Percentiles rank a stretch among this genome's conserved stretches.
phyloP scores from a whole-genome alignment of 2,329 filamentous ascomycete genomes.

The Coniella lustricola region DNA sequence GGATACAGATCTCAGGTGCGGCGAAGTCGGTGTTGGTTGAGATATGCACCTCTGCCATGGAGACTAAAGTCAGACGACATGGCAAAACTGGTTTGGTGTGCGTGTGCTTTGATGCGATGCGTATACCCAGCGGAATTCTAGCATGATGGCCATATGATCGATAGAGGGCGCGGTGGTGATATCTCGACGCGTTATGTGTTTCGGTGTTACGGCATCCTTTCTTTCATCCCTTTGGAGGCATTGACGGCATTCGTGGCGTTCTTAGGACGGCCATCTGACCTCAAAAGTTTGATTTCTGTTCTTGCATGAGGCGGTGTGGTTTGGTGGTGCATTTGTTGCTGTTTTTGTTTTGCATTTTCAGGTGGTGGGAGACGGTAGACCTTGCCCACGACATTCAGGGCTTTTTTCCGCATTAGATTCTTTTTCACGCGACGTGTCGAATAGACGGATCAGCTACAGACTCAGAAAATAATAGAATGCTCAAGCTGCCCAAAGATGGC shows the following conservation, averaged over 20 bases:
- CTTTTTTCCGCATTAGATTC: slow-evolving; percentile 25
- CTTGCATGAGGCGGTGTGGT: slow-evolving; percentile 30
- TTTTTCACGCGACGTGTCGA: slow-evolving; percentile 18
- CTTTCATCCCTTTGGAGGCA: slow-evolving; percentile 17
- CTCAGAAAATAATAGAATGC: slow-evolving; percentile 3
- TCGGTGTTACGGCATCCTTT: background rate
- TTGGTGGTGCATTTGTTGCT: slow-evolving; percentile 21
- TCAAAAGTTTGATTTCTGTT: slow-evolving; percentile 27
- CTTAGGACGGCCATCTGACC: slow-evolving; percentile 16
- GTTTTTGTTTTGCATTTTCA: slow-evolving; percentile 30
- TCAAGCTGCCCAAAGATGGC: no score
- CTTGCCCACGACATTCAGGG: slow-evolving; percentile 8
- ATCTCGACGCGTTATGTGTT: background rate
- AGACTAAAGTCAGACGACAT: slow-evolving; percentile 43
- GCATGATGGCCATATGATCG: background rate
- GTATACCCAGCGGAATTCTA: background rate
- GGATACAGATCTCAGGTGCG: no score
- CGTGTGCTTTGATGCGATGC: slow-evolving; percentile 25
- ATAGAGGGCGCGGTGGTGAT: no score
- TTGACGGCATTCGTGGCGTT: slow-evolving; percentile 18
- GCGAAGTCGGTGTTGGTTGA: no score
- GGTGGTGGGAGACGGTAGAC: slow-evolving; percentile 28
- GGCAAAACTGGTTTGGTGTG: slow-evolving; percentile 62
- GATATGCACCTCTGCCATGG: no score
- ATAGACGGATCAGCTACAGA: slow-evolving; percentile 18